Percentiles rank a stretch among this genome's conserved stretches.
Evolutionary conservation across 148 eudicot species (phyloP).

Genomic region (Diospyros kaki): DNA sequence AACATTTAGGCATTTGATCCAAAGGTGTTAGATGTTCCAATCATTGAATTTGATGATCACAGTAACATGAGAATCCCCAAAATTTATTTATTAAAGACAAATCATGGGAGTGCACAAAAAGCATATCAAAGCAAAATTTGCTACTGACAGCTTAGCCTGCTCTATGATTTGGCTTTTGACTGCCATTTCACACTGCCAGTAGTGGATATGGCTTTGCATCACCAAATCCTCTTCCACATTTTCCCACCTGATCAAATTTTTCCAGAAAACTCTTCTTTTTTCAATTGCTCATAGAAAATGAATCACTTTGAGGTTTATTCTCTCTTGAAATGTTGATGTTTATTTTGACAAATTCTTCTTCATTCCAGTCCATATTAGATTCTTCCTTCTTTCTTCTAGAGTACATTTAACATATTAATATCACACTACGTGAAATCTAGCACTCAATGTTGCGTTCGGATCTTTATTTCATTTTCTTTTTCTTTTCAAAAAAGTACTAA

Average conservation of each 20-base stretch:
- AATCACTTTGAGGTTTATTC: neutral
- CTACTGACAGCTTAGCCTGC: conserved; percentile 7
- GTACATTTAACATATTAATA: too few relatives aligned
- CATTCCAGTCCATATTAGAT: neutral
- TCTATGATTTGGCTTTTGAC: neutral
- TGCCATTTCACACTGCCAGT: neutral
- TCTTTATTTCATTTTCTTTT: too few relatives aligned
- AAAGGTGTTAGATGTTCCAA: conserved; percentile 18
- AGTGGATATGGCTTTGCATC: too few relatives aligned
- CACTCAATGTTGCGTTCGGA: too few relatives aligned
- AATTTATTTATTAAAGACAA: neutral
- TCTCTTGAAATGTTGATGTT: too few relatives aligned
- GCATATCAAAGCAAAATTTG: conserved; percentile 17
- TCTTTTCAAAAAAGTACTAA: too few relatives aligned
- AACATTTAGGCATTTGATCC: conserved; percentile 24
- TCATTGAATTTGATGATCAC: conserved; percentile 29
- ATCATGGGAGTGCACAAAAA: conserved; percentile 15
- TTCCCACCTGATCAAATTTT: neutral
- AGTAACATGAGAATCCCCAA: conserved; percentile 25
- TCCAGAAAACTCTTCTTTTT: neutral
- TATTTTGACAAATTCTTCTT: neutral
- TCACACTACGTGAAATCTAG: too few relatives aligned
- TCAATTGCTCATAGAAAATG: neutral
- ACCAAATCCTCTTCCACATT: neutral
- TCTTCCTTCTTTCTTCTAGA: too few relatives aligned